Evolutionary conservation across 345 rosid genomes (phyloP).

Genomic region (Populus simonii): DNA sequence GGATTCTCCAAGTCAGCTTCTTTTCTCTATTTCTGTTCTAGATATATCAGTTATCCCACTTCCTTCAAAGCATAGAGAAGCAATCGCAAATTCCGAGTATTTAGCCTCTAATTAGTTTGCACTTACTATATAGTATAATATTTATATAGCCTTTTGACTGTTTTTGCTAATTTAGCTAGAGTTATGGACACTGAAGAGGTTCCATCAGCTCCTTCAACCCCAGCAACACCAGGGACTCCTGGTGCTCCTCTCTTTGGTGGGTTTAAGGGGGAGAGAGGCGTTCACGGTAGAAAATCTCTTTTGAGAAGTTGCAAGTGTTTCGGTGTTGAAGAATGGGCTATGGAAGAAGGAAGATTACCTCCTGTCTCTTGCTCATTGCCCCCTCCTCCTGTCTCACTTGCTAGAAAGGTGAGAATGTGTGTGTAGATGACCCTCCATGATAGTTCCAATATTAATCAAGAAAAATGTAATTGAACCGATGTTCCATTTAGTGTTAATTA

Average conservation of each 20-base stretch:
- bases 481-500: neutral
- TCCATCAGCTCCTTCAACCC: slow-evolving; percentile 68
- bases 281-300: slow-evolving; percentile 46
- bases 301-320: slow-evolving; percentile 62
- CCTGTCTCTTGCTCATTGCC: slow-evolving; percentile 63
- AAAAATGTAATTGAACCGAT: no score
- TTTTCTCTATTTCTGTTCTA: slow-evolving; percentile 12
- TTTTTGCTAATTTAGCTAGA: neutral
- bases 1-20: slow-evolving; percentile 40
- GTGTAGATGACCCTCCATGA: neutral
- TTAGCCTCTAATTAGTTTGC: neutral
- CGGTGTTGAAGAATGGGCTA: slow-evolving; percentile 59
- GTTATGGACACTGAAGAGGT: slow-evolving; percentile 55
- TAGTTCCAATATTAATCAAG: neutral
- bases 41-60: slow-evolving; percentile 29
- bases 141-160: neutral
- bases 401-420: slow-evolving; percentile 55
- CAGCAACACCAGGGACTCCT: slow-evolving; percentile 67
- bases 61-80: slow-evolving; percentile 10
- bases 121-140: neutral
- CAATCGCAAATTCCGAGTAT: neutral
- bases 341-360: slow-evolving; percentile 71
- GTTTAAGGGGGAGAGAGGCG: slow-evolving; percentile 38
- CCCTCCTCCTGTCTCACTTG: slow-evolving; percentile 65
- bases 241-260: slow-evolving; percentile 64